Conservation (phyloP, 2,329 filamentous ascomycete species). For the Pseudocercospora cruenta region DNA sequence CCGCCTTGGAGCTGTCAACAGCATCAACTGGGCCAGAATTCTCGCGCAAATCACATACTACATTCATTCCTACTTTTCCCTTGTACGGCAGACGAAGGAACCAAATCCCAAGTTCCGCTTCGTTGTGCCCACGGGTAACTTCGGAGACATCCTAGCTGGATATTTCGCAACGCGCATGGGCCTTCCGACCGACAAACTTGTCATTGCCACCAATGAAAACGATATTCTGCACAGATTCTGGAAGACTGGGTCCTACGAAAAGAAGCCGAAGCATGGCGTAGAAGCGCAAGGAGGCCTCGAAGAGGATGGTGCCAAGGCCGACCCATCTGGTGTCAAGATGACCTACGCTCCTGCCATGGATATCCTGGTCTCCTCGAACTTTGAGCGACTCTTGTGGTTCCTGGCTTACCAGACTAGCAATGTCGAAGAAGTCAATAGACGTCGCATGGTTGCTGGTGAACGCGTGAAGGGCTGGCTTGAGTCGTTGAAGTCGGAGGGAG, state of each 20-base stretch:
- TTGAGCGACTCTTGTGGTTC: slow-evolving; percentile 94
- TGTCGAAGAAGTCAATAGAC: slow-evolving; percentile 46
- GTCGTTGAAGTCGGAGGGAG: slow-evolving; percentile 77
- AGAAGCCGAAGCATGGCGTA: slow-evolving; percentile 66
- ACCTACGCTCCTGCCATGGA: slow-evolving; percentile 97
- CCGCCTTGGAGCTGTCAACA: slow-evolving; percentile 91
- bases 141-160: slow-evolving; percentile 89
- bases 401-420: slow-evolving; percentile 72
- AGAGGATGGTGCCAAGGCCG: slow-evolving; percentile 63
- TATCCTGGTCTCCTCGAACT: slow-evolving; percentile 94
- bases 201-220: slow-evolving; percentile 96
- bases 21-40: slow-evolving; percentile 94
- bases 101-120: slow-evolving; percentile 74
- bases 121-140: slow-evolving; percentile 93
- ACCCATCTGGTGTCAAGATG: slow-evolving; percentile 78
- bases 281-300: slow-evolving; percentile 60
- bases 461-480: slow-evolving; percentile 78
- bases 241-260: slow-evolving; percentile 87
- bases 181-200: slow-evolving; percentile 81
- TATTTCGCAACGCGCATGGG: slow-evolving; percentile 94
- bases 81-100: slow-evolving; percentile 65
- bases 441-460: slow-evolving; percentile 63
- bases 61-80: slow-evolving; percentile 89
- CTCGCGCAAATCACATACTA: slow-evolving; percentile 97
- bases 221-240: slow-evolving; percentile 96